Evolutionary conservation across 345 rosid species (phyloP).

Genomic region (Eucalyptus dawsonii): DNA sequence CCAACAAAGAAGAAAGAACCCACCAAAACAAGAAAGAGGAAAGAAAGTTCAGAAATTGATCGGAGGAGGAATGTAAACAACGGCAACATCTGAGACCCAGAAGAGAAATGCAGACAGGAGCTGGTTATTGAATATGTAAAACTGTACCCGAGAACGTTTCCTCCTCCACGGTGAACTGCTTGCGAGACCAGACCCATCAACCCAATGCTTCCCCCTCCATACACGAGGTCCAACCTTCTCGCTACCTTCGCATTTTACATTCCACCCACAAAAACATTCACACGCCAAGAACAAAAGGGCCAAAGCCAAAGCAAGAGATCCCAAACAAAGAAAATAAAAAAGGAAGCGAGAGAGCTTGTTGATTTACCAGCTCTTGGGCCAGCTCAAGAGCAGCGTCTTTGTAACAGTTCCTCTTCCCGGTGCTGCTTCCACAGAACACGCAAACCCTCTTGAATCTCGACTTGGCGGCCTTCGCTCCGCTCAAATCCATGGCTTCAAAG

Average conservation of each 20-base stretch:
- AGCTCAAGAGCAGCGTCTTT: conserved; percentile 73
- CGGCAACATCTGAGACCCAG: not conserved
- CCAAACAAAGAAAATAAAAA: not conserved
- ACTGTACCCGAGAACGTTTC: conserved; percentile 79
- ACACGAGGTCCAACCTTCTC: conserved; percentile 73
- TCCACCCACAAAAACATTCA: not conserved
- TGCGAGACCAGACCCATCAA: conserved; percentile 91
- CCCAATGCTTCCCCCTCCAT: conserved; percentile 95
- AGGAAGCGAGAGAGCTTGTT: not conserved
- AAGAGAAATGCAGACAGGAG: not conserved
- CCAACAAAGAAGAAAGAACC: not conserved
- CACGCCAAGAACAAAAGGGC: not conserved
- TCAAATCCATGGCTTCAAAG: not conserved
- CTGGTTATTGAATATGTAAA: not conserved
- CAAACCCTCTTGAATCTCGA: conserved; percentile 63
- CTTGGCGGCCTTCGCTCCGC: not conserved
- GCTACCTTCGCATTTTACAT: conserved; percentile 27
- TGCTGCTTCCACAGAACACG: conserved; percentile 39
- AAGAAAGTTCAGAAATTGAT: not conserved
- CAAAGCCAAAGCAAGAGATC: not conserved
- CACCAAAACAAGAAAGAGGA: not conserved
- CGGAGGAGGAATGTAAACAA: not conserved
- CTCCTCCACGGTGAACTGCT: conserved; percentile 70
- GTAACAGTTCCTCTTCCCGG: conserved; percentile 72
- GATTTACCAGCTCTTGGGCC: conserved; percentile 72